Percentiles rank a stretch among this genome's conserved stretches.
phyloP scores from a whole-genome alignment of 2,329 filamentous ascomycete genomes.

The Penicillium decumbens region DNA sequence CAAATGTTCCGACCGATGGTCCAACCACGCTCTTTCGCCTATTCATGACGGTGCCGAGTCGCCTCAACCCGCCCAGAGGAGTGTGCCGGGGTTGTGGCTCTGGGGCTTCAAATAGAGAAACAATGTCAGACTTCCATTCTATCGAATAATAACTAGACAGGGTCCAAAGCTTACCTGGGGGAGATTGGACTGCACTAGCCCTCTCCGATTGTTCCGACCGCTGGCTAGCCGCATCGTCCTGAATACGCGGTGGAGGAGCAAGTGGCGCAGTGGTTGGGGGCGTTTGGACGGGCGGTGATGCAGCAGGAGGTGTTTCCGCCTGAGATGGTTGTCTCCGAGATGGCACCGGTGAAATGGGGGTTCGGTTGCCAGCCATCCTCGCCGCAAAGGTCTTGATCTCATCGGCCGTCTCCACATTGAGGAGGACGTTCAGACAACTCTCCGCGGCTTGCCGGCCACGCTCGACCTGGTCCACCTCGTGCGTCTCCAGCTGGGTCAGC shows the following conservation, averaged over 20 bases:
- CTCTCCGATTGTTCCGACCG: slow-evolving; percentile 49
- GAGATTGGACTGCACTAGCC: slow-evolving; percentile 23
- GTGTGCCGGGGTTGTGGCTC: slow-evolving; percentile 40
- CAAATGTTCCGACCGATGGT: slow-evolving; percentile 28
- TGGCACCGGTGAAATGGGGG: slow-evolving; percentile 8
- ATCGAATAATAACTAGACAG: not conserved
- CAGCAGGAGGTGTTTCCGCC: slow-evolving; percentile 11
- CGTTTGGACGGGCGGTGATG: slow-evolving; percentile 3
- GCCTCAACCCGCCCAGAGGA: slow-evolving; percentile 43
- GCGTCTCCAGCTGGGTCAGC: slow-evolving; percentile 87
- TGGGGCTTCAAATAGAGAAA: slow-evolving; percentile 25
- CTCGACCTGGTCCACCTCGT: slow-evolving; percentile 83
- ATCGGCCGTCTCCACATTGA: slow-evolving; percentile 80
- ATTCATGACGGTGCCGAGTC: slow-evolving; percentile 47
- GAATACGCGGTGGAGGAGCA: slow-evolving; percentile 32
- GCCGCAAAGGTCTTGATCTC: slow-evolving; percentile 63
- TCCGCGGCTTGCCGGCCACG: slow-evolving; percentile 69
- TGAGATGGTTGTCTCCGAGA: slow-evolving; percentile 19
- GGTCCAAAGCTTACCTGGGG: slow-evolving; percentile 32
- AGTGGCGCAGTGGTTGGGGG: slow-evolving; percentile 21
- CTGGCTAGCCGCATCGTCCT: slow-evolving; percentile 54
- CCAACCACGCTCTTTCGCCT: slow-evolving; percentile 43
- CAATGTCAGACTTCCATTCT: slow-evolving; percentile 2
- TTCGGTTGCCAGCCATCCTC: slow-evolving; percentile 22
- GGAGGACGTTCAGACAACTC: slow-evolving; percentile 70